Conservation (phyloP, 2,329 filamentous ascomycete genomes). For the Didymosphaeria variabile region DNA sequence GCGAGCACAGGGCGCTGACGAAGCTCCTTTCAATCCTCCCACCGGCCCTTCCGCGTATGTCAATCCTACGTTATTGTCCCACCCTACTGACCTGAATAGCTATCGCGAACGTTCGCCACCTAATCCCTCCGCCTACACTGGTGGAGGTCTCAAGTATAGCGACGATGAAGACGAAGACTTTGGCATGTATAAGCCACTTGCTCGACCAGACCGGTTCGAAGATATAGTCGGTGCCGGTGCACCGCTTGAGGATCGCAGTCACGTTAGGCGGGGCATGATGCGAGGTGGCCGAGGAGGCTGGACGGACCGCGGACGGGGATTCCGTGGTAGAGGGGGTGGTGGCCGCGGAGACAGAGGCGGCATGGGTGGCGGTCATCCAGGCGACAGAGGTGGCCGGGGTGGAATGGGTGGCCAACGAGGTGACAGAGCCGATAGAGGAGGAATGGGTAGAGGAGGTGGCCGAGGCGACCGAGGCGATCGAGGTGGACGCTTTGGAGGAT, state of each 20-base stretch:
- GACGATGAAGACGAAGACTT: slow-evolving; percentile 55
- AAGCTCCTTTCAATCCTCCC: slow-evolving; percentile 36
- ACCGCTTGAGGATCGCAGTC: slow-evolving; percentile 48
- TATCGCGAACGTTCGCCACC: slow-evolving; percentile 24
- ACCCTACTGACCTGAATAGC: neutral
- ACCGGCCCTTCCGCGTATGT: slow-evolving; percentile 12
- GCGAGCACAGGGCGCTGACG: slow-evolving; percentile 34
- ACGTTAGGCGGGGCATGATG: slow-evolving; percentile 47
- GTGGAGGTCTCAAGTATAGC: slow-evolving; percentile 53
- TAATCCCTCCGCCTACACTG: slow-evolving; percentile 37
- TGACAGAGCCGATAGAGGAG: slow-evolving; percentile 24
- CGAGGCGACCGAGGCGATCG: slow-evolving; percentile 19
- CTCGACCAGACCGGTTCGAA: slow-evolving; percentile 57
- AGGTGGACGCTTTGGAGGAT: slow-evolving; percentile 33
- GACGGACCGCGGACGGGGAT: slow-evolving; percentile 49
- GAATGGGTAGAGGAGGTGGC: slow-evolving; percentile 8
- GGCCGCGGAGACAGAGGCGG: slow-evolving; percentile 31
- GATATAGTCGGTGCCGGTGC: slow-evolving; percentile 54
- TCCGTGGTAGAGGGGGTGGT: slow-evolving; percentile 43
- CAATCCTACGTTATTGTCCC: slow-evolving; percentile 21
- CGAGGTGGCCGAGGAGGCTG: slow-evolving; percentile 41
- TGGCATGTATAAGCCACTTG: slow-evolving; percentile 59
- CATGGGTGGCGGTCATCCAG: slow-evolving; percentile 26
- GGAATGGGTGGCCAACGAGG: slow-evolving; percentile 37
- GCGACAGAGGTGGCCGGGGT: slow-evolving; percentile 33